Conservation (phyloP, 257 asterid species). For the Lavandula angustifolia region DNA sequence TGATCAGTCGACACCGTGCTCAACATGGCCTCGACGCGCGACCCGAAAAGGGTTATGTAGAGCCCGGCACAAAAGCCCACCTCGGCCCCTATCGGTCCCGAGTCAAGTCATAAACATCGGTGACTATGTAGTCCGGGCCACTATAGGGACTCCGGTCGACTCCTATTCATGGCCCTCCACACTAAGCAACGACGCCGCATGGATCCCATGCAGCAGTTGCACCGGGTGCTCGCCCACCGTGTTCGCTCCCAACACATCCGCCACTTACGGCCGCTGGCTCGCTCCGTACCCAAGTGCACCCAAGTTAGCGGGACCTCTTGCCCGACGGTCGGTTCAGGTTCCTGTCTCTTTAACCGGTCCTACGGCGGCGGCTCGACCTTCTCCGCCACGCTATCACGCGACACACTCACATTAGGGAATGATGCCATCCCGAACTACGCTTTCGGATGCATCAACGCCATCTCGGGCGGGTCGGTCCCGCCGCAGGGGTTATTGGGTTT, state of each 20-base stretch:
- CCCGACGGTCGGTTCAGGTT: conserved; percentile 48
- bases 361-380: conserved; percentile 76
- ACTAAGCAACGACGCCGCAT: conserved; percentile 83
- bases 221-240: conserved; percentile 55
- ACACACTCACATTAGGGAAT: conserved; percentile 57
- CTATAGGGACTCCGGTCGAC: conserved; percentile 82
- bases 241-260: conserved; percentile 61
- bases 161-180: conserved; percentile 83
- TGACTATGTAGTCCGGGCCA: conserved; percentile 71
- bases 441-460: conserved; percentile 69
- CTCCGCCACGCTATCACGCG: conserved; percentile 66
- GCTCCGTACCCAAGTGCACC: conserved; percentile 72
- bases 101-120: conserved; percentile 63
- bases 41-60: conserved; percentile 67
- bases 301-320: conserved; percentile 65
- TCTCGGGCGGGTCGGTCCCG: conserved; percentile 64
- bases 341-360: conserved; percentile 69
- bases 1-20: conserved; percentile 58
- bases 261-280: conserved; percentile 61
- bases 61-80: conserved; percentile 56
- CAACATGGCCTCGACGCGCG: conserved; percentile 70
- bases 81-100: conserved; percentile 68
- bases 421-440: conserved; percentile 61
- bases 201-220: conserved; percentile 92
- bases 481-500: conserved; percentile 87